Conservation (phyloP, 2,329 filamentous ascomycete genomes). For the Sarocladium brachiariae region DNA sequence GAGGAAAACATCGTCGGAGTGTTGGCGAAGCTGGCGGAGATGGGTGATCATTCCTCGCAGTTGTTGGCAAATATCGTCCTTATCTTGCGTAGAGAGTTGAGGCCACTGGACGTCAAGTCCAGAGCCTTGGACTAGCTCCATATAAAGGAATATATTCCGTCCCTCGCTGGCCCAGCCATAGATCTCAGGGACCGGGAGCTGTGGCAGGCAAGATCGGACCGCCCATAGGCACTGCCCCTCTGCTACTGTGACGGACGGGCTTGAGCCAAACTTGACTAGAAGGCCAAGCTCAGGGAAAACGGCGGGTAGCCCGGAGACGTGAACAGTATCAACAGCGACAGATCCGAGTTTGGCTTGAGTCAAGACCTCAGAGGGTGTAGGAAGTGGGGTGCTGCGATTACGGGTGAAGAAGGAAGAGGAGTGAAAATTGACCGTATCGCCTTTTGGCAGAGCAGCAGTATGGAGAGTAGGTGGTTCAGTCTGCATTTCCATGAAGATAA, state of each 20-base stretch:
- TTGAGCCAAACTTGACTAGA: slow-evolving; percentile 12
- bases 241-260: neutral
- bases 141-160: slow-evolving; percentile 10
- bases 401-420: slow-evolving; percentile 1
- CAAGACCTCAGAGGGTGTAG: slow-evolving; percentile 1
- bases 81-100: neutral
- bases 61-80: slow-evolving; percentile 10
- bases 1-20: slow-evolving; percentile 8
- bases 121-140: slow-evolving; percentile 9
- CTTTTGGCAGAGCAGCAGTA: too few relatives aligned
- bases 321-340: neutral
- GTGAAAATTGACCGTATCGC: too few relatives aligned
- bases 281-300: slow-evolving; percentile 13
- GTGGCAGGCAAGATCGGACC: slow-evolving; percentile 6
- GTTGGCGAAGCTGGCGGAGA: slow-evolving; percentile 7
- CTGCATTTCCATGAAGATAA: too few relatives aligned
- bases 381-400: neutral
- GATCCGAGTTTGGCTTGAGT: neutral
- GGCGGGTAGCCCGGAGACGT: neutral
- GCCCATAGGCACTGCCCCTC: slow-evolving; percentile 12
- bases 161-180: slow-evolving; percentile 11
- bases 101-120: slow-evolving; percentile 11
- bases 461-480: too few relatives aligned
- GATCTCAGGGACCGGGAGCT: slow-evolving; percentile 14
- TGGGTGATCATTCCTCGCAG: neutral